These are phyloP conservation scores for Tricholoma furcatifolium DNA, from an alignment of 768 basidiomycete species.

Conservation along the genomic window DNA sequence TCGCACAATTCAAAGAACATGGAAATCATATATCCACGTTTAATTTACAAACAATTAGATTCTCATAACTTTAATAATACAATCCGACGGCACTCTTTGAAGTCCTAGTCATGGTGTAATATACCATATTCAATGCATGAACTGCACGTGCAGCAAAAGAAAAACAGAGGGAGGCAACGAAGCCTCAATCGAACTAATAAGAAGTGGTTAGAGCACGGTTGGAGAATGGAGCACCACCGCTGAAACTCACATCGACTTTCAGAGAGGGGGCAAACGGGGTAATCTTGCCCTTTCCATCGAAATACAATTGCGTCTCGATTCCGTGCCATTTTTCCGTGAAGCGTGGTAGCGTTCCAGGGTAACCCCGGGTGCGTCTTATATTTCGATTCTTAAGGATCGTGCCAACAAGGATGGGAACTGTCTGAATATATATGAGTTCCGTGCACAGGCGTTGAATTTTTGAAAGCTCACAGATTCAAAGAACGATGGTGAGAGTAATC, in stretches of 20 bases:
- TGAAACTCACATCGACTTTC: slow-evolving; percentile 31
- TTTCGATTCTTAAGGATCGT: slow-evolving; percentile 44
- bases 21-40: too few species aligned
- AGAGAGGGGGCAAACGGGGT: slow-evolving; percentile 46
- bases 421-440: slow-evolving; percentile 24
- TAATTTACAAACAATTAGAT: too few species aligned
- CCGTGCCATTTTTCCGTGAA: slow-evolving; percentile 36
- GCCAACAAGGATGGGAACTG: slow-evolving; percentile 41
- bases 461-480: slow-evolving; percentile 33
- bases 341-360: slow-evolving; percentile 37
- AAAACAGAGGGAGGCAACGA: too few species aligned
- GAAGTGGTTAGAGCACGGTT: neutral
- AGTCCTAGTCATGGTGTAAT: too few species aligned
- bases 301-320: slow-evolving; percentile 29
- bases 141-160: too few species aligned
- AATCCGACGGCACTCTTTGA: too few species aligned
- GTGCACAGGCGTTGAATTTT: neutral
- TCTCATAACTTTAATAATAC: too few species aligned
- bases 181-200: neutral
- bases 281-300: slow-evolving; percentile 33
- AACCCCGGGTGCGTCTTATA: slow-evolving; percentile 35
- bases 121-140: too few species aligned
- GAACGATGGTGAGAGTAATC: slow-evolving; percentile 35
- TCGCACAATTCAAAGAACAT: too few species aligned
- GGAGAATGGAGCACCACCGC: too few species aligned